These are phyloP conservation scores for Colletotrichum orchidophilum DNA, from an alignment of 2,329 filamentous ascomycete genomes.

Conservation along the genomic window DNA sequence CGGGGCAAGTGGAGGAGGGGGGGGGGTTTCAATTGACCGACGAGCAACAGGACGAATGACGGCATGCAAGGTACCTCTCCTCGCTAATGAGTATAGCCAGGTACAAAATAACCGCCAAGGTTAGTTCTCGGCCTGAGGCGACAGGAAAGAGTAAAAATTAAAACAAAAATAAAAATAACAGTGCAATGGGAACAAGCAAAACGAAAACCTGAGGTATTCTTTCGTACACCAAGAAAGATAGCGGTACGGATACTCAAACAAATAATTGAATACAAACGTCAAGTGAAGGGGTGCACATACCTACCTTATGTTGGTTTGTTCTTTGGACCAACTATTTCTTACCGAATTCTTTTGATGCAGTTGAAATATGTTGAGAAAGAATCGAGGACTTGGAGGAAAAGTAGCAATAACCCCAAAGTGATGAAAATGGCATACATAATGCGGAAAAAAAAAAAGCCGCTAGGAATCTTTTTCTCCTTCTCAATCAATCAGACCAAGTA, in stretches of 20 bases:
- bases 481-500: background rate
- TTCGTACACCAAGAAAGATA: no score
- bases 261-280: no score
- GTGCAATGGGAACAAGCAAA: background rate
- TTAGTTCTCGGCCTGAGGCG: background rate
- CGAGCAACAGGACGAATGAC: background rate
- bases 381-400: background rate
- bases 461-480: background rate
- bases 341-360: background rate
- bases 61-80: background rate
- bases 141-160: background rate
- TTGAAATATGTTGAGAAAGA: constrained; percentile 8
- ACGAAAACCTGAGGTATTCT: no score
- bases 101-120: background rate
- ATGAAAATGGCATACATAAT: background rate
- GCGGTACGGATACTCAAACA: no score
- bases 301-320: background rate
- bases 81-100: background rate
- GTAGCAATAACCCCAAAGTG: background rate
- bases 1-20: constrained; percentile 4
- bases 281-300: no score
- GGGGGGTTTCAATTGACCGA: background rate
- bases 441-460: constrained; percentile 7
- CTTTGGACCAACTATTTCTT: background rate
- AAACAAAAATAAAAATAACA: background rate